Base-by-base conservation (phyloP, 768 basidiomycete species). In the Collybiopsis confluens region DNA sequence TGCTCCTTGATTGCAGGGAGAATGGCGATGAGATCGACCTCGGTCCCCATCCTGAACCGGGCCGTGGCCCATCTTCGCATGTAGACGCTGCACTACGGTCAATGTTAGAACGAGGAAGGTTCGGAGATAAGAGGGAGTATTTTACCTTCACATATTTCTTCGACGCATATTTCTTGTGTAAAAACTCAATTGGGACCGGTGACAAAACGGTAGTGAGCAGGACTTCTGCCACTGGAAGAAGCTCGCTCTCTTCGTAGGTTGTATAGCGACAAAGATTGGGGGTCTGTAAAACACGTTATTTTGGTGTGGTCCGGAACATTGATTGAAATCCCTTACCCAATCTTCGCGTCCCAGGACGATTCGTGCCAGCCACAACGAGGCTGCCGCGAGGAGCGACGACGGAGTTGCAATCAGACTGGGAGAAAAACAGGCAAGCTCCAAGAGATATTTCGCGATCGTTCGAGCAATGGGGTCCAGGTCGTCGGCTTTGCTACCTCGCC, bases 401-500 rank as follows among this genome's bases (percentile, higher is more conserved):
- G 90, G 83, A 5, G 84, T 85, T 23, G 81, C 80, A 55, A 99
- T 78, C 57, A 99, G 71, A 13, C 86, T 75, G 82, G 91, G 90
- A 62, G 98, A 92, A 15, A 99, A 76, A 53, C 88, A 86, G 5
- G 83, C 83, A 42, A 98, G 92, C 75, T 98, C 97, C 61, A 98
- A 71, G 35, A 98, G 78, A 70, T 93, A 99, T 70, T 99, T 98
- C 38, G 85, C 94, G 15, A 98, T 78, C 0, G 96, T 97, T 58
- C 96, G 74, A 24, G 88, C 89, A 64, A 92, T 86, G 55, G 95
- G 84, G 62, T 98, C 92, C 68, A 96, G 98, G 54, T 91, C 88
- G 61, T 99, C 97, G 1, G 97, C 97, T 72, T 98, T 98, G 74
- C 92, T 94, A 44, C 92, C 82, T 11, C 96, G 79, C 36, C 96